A percentile compares a stretch with the other conserved stretches of the same genome.
Conservation (phyloP, 140 eudicot genomes). For the Bidens hawaiensis region DNA sequence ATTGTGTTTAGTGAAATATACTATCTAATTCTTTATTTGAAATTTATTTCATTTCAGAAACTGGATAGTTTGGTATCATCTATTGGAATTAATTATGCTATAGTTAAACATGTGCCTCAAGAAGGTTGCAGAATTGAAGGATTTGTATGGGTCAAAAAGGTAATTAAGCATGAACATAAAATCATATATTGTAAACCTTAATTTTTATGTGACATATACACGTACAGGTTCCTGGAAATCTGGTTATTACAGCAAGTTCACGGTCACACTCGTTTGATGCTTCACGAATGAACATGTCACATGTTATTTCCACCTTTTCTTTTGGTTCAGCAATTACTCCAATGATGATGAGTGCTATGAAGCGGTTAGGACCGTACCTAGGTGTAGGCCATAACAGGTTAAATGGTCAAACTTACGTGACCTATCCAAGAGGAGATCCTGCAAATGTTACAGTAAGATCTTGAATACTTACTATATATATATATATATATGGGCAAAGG, state of each 20-base stretch:
- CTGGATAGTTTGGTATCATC: slow-evolving; percentile 63
- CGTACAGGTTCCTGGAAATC: slow-evolving; percentile 85
- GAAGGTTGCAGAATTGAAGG: slow-evolving; percentile 97
- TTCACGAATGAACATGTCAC: slow-evolving; percentile 78
- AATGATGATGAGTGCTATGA: slow-evolving; percentile 53
- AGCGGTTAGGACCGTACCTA: slow-evolving; percentile 57
- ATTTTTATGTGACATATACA: background rate
- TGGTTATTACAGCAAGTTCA: slow-evolving; percentile 70
- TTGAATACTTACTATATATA: background rate
- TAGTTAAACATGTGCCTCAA: slow-evolving; percentile 55
- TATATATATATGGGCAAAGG: too few species aligned
- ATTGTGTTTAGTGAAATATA: background rate
- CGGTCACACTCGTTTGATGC: slow-evolving; percentile 86
- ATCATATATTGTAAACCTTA: too few species aligned
- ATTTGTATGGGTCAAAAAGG: slow-evolving; percentile 83
- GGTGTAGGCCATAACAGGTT: slow-evolving; percentile 62
- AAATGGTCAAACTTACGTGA: slow-evolving; percentile 48
- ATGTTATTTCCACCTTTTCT: slow-evolving; percentile 53
- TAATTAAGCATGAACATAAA: slow-evolving; percentile 5
- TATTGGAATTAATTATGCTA: slow-evolving; percentile 30
- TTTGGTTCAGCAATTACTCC: slow-evolving; percentile 66
- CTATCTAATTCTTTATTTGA: background rate
- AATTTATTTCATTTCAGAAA: slow-evolving; percentile 38
- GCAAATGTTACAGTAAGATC: slow-evolving; percentile 74
- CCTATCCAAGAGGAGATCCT: slow-evolving; percentile 38